Conservation (phyloP, 2,329 filamentous ascomycete species). For the Cordyceps farinosa region DNA sequence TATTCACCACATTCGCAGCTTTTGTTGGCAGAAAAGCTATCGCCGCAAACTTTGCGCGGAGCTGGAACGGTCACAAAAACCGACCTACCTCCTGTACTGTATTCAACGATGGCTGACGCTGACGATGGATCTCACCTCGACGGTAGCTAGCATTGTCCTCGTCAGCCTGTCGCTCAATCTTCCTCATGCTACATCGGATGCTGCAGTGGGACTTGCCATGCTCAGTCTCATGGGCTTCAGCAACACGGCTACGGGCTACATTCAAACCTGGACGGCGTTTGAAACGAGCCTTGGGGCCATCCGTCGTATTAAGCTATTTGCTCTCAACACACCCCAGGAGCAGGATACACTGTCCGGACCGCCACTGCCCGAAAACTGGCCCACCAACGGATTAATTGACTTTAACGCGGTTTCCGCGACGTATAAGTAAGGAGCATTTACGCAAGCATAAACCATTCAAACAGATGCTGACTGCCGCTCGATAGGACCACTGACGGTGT, state of each 20-base stretch:
- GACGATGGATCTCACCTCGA: slow-evolving; percentile 36
- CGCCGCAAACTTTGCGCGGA: slow-evolving; percentile 40
- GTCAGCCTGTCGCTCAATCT: slow-evolving; percentile 32
- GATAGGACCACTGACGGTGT: neutral
- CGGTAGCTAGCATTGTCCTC: slow-evolving; percentile 29
- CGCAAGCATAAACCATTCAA: too few relatives aligned
- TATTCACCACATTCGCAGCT: slow-evolving; percentile 26
- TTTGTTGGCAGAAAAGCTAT: slow-evolving; percentile 28
- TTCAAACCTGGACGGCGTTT: neutral
- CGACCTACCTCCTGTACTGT: slow-evolving; percentile 37
- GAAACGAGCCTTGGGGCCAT: too few relatives aligned
- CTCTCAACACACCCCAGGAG: neutral
- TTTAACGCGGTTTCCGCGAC: slow-evolving; percentile 11
- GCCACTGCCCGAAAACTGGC: neutral
- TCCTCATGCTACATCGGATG: neutral
- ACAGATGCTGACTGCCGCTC: neutral
- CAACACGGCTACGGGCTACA: neutral
- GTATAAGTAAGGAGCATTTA: neutral
- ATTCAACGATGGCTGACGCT: slow-evolving; percentile 46
- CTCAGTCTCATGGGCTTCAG: too few relatives aligned
- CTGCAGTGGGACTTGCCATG: neutral
- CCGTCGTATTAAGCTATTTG: neutral
- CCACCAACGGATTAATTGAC: neutral
- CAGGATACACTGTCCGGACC: neutral
- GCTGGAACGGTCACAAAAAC: slow-evolving; percentile 30